Evolutionary conservation across 495 filamentous ascomycete genomes (phyloP), one percentile per base, ranked within the genome.

Genomic region (Jackrogersella multiformis): DNA sequence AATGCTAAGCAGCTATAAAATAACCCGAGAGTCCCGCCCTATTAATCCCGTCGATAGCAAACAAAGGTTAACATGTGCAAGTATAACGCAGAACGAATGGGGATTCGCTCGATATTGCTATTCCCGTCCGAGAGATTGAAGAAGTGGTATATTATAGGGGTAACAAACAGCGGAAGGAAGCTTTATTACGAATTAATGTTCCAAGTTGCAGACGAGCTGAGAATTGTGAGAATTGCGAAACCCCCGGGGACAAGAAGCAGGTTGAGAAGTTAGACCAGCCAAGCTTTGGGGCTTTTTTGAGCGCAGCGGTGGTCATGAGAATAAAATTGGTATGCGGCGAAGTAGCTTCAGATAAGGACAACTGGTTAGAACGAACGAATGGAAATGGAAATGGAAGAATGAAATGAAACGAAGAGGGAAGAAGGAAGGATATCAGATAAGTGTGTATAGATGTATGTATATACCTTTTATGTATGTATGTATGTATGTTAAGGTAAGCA

Each of bases 131-230:
- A 42, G 48, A 13, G 15, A 5, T 44, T 23, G 56, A 58, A 35
- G 18, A 16, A 45, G 9, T 1, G 44, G 13, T 55, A 42, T 65
- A 53, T 53, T 55, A 65, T 70, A 54, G 60, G 44, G 52, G 36
- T 38, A 64, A 52, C 55, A 70, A 70, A 70, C 56, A 61, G 38
- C 56, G 44, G 57, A 30, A 65, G 23, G 44, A 65, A 36, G 15
- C 36, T 57, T 70, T 70, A 57, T 70, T 70, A 70, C 56, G 52
- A 65, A 54, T 70, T 65, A 65, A 42, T 35, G 24, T 42, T 54
- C 45, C 52, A 44, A 42, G 36, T 26, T 32, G 61, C 41, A 15
- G 30, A 52, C 56, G 42, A 42, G 49, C 54, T 38, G 48, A 60
- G 49, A 60, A 46, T 16, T 51, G 61, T 38, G 48, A 60, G 49